A percentile compares a stretch with the other conserved stretches of the same genome.
Evolutionary conservation across 1,139 yeast genomes (phyloP).

Genomic region (Suhomyces kunorum): DNA sequence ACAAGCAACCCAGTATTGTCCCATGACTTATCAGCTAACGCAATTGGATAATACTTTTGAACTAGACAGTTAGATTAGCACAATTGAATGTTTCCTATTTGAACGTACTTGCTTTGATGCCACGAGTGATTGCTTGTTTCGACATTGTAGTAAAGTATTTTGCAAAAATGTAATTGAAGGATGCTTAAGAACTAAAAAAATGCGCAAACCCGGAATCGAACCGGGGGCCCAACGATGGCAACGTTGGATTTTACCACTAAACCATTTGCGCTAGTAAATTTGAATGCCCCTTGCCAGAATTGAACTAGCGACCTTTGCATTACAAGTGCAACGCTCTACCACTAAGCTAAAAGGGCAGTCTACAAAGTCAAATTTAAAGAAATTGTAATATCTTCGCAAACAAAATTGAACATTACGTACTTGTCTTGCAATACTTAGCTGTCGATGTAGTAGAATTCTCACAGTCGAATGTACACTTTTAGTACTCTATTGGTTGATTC

Average conservation of each 20-base stretch:
- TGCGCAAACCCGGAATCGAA: slow-evolving; percentile 18
- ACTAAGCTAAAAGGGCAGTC: slow-evolving; percentile 81
- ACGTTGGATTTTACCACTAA: slow-evolving; percentile 18
- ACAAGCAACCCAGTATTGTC: slow-evolving; percentile 90
- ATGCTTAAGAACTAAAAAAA: slow-evolving; percentile 1
- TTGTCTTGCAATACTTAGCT: too few species aligned
- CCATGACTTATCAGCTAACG: slow-evolving; percentile 85
- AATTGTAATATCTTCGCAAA: too few species aligned
- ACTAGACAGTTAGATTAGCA: slow-evolving; percentile 31
- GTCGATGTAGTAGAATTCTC: too few species aligned
- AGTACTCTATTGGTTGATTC: too few species aligned
- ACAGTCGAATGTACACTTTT: too few species aligned
- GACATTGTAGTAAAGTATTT: slow-evolving; percentile 26
- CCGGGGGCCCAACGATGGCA: slow-evolving; percentile 19
- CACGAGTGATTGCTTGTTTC: slow-evolving; percentile 42
- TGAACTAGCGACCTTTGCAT: slow-evolving; percentile 95
- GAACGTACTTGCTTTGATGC: slow-evolving; percentile 46
- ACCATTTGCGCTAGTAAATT: slow-evolving; percentile 18
- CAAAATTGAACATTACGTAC: too few species aligned
- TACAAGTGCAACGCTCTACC: slow-evolving; percentile 97
- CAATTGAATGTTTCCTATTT: too few species aligned
- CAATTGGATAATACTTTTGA: slow-evolving; percentile 69
- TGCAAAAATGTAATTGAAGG: neutral
- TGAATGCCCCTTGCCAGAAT: slow-evolving; percentile 83
- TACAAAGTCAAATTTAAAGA: too few species aligned